Conservation (phyloP, 2,329 filamentous ascomycete species). For the Colletotrichum melonis region DNA sequence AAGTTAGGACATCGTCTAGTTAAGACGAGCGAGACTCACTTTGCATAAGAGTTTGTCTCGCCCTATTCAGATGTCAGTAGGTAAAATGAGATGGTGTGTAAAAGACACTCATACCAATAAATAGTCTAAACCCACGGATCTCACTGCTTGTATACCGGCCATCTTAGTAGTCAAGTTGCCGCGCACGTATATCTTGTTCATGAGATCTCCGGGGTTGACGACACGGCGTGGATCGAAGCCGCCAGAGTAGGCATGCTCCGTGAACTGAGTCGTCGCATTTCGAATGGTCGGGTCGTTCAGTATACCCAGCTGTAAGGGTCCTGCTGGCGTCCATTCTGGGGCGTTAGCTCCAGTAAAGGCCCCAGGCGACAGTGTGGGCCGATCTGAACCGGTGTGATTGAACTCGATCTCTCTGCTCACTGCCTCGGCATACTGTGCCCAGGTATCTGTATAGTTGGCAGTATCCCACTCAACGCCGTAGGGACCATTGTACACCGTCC, state of each 20-base stretch:
- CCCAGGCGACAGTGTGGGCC: neutral
- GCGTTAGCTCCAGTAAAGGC: neutral
- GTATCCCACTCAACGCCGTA: neutral
- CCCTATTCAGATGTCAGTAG: neutral
- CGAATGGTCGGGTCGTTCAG: neutral
- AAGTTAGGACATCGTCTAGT: neutral
- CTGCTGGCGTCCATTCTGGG: neutral
- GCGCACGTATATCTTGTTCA: neutral
- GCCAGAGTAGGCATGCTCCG: slow-evolving; percentile 3
- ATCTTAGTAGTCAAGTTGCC: slow-evolving; percentile 3
- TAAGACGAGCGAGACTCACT: neutral
- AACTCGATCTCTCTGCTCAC: slow-evolving; percentile 1
- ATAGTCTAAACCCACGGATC: neutral
- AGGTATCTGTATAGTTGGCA: neutral
- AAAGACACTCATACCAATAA: neutral
- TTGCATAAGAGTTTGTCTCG: slow-evolving; percentile 3
- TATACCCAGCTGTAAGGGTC: neutral
- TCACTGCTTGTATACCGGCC: neutral
- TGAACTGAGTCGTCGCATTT: neutral
- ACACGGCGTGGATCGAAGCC: neutral
- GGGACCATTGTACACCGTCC: neutral
- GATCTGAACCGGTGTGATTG: too few species aligned
- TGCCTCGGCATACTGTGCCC: neutral
- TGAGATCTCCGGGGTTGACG: neutral
- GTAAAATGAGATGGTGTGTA: neutral